Evolutionary conservation across 2,329 filamentous ascomycete genomes (phyloP).

Genomic region (Alternaria sp.): DNA sequence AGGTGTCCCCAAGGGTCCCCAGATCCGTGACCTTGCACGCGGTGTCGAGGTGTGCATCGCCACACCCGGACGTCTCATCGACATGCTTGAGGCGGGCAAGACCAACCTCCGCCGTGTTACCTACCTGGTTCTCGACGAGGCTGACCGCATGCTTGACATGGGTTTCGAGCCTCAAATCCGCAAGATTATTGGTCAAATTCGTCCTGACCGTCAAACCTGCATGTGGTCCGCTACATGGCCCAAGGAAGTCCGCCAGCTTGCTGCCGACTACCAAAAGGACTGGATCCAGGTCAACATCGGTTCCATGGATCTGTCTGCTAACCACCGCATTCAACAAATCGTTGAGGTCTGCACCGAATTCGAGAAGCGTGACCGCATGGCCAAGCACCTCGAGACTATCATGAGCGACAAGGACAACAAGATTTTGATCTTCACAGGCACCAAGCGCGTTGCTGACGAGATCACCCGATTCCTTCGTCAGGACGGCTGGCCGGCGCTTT

Average conservation of each 20-base stretch:
- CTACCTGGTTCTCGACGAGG: slow-evolving; percentile 97
- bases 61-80: slow-evolving; percentile 95
- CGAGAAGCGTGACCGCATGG: slow-evolving; percentile 97
- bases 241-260: slow-evolving; percentile 94
- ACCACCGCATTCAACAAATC: slow-evolving; percentile 97
- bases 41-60: slow-evolving; percentile 99
- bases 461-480: slow-evolving; percentile 97
- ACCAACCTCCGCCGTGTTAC: slow-evolving; percentile 98
- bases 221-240: slow-evolving; percentile 99
- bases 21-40: slow-evolving; percentile 92
- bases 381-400: slow-evolving; percentile 95
- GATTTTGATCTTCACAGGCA: slow-evolving; percentile 87
- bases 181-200: slow-evolving; percentile 98
- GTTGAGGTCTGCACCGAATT: slow-evolving; percentile 96
- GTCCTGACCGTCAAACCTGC: slow-evolving; percentile 97
- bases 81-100: slow-evolving; percentile 97
- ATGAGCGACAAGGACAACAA: slow-evolving; percentile 98
- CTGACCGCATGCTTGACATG: slow-evolving; percentile 99
- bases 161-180: slow-evolving; percentile 99
- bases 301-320: slow-evolving; percentile 93
- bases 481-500: slow-evolving; percentile 96
- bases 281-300: slow-evolving; percentile 99
- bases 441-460: slow-evolving; percentile 93
- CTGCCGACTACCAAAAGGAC: slow-evolving; percentile 88
- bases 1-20: slow-evolving; percentile 96